A percentile compares a stretch with the other conserved stretches of the same genome.
Conservation (phyloP, 208 protist species). For the Tritrichomonas foetus region DNA sequence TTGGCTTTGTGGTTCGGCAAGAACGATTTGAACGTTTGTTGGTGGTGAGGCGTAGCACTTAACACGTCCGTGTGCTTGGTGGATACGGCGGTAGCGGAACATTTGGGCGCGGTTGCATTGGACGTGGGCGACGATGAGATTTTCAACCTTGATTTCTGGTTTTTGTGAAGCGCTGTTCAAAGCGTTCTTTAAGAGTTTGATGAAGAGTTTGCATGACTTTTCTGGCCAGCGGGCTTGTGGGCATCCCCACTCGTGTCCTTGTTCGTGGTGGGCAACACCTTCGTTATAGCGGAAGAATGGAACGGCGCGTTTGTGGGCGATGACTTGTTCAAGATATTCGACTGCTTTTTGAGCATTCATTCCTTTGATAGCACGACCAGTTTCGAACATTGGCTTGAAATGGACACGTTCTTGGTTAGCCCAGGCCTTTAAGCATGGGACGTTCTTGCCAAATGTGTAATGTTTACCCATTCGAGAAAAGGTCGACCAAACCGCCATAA, state of each 20-base stretch:
- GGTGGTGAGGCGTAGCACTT: constrained; percentile 36
- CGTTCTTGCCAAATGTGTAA: neutral
- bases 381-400: constrained; percentile 40
- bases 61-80: constrained; percentile 35
- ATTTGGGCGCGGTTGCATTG: neutral
- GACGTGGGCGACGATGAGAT: neutral
- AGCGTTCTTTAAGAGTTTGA: constrained; percentile 36
- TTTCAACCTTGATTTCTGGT: neutral
- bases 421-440: neutral
- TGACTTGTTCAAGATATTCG: constrained; percentile 23
- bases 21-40: constrained; percentile 26
- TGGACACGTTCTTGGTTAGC: neutral
- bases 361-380: constrained; percentile 19
- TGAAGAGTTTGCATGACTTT: neutral
- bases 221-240: constrained; percentile 24
- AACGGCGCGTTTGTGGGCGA: neutral
- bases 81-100: neutral
- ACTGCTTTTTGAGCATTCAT: constrained; percentile 1
- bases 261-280: constrained; percentile 7
- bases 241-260: constrained; percentile 22
- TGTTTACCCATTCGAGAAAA: neutral
- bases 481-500: neutral
- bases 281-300: constrained; percentile 41
- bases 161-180: neutral
- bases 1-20: neutral